Evolutionary conservation across 805 yeast genomes (phyloP), one percentile per base, ranked within the genome.

Genomic region (Jamesozyma piceae): DNA sequence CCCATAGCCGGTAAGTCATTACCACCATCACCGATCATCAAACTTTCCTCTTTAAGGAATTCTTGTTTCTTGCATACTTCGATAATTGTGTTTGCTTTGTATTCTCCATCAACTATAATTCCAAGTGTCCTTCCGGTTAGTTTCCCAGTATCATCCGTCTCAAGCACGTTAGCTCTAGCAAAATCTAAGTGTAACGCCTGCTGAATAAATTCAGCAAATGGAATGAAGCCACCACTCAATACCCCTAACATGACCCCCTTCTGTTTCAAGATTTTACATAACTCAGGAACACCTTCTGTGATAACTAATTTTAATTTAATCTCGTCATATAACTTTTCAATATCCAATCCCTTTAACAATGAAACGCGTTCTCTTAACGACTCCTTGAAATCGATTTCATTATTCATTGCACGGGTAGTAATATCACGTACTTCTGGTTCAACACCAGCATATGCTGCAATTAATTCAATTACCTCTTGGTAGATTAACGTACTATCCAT

Each of bases 1-100:
- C 68, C 74, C 97, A 92, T 92, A 88, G 94, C 94, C 36, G 75
- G 74, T 57, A 92, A 68, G 65, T 92, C 99, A 56, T 92, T 92
- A 20, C 97, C 96, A 31, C 99, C 99, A 60, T 92, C 97, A 30
- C 97, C 97, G 31, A 90, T 83, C 38, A 96, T 96, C 37, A 84
- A 80, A 1, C 81, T 80, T 3, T 69, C 57, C 35, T 59, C 59
- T 10, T 77, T 64, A 19, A 73, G 74, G 29, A 83, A 67, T 10
- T 62, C 62, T 49, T 78, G 80, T 33, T 70, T 72, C 4, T 60
- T 50, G 1, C 90, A 82, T 27, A 85, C 72, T 47, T 77, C 73
- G 37, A 69, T 62, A 37, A 92, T 66, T 14, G 90, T 71, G 42
- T 75, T 73, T 2, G 95, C 95, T 63, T 92, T 92, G 50, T 74